Base-by-base conservation (phyloP, 208 protist species). In the Endotrypanum monterogeii region DNA sequence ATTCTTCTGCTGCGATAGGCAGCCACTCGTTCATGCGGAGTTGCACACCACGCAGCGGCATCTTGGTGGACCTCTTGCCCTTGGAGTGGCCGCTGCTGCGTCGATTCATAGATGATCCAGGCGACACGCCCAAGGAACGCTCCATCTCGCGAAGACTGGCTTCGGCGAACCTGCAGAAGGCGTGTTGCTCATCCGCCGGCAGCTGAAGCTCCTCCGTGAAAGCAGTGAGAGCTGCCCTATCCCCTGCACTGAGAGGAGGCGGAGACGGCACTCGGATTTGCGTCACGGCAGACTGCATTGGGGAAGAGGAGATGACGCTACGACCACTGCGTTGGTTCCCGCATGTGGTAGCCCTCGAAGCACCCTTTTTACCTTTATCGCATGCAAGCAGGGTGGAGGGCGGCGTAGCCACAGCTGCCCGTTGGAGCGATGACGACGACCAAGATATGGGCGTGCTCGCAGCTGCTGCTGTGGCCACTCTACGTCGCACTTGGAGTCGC, bases 1-100 rank as follows among this genome's bases (percentile, higher is more conserved):
- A 95, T 73, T 95, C 90, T 32, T 79, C 84, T 16, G 65, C 80
- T n/a, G 90, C 90, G 20, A 93, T 84, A 37, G 80, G 76, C 72
- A 84, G 52, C 90, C 90, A 95, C 65, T 86, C 79, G n/a, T 62
- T 67, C 51, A 76, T 67, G 20, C 70, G 39, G 16, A 91, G 35
- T 3, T 23, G 46, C 18, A 44, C 58, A 7, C 58, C 35, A 9
- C 23, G 37, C 1, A 20, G 58, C 58, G 23, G 58, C 41, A 20
- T 23, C 57, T 32, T 74, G 62, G 56, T 23, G 51, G 71, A 51
- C 28, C 28, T 66, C 44, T 30, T 44, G 35, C 35, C 48, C 16
- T 56, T 54, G 0, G 48, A 41, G 9, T 48, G 30, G 18, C 65
- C 65, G 20, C 30, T 30, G 1, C 65, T 51, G 46, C 12, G 32